phyloP scores from a whole-genome alignment of 768 basidiomycete species.

The Agaricus subrufescens region DNA sequence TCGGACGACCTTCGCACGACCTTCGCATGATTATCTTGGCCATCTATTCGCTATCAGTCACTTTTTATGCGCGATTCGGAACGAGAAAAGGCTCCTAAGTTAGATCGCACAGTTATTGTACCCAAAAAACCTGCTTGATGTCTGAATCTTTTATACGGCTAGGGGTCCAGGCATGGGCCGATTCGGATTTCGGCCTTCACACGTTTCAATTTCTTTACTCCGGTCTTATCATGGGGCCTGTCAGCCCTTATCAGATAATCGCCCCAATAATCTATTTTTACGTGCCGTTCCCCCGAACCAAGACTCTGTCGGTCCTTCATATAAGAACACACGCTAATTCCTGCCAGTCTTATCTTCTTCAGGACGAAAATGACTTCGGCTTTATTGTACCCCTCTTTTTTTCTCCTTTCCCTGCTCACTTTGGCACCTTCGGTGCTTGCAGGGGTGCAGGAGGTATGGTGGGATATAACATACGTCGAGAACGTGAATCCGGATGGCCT shows the following conservation, averaged over 20 bases:
- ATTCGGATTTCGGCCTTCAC: not conserved
- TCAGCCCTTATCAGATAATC: slow-evolving; percentile 10
- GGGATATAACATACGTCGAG: slow-evolving; percentile 86
- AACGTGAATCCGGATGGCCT: slow-evolving; percentile 84
- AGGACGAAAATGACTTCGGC: slow-evolving; percentile 2
- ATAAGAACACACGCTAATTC: not conserved
- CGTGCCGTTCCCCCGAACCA: not conserved
- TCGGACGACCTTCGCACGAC: too few species aligned
- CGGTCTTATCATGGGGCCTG: slow-evolving; percentile 3
- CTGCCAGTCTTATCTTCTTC: not conserved
- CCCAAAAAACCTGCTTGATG: too few species aligned
- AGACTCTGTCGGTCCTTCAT: not conserved
- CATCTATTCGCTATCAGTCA: too few species aligned
- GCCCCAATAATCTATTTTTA: not conserved
- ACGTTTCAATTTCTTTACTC: not conserved
- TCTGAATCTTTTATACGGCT: not conserved
- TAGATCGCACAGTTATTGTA: too few species aligned
- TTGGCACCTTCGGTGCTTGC: slow-evolving; percentile 43
- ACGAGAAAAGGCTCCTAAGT: too few species aligned
- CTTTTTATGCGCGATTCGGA: too few species aligned
- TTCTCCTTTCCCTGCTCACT: slow-evolving; percentile 24
- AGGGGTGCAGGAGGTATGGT: slow-evolving; percentile 75
- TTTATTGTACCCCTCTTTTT: slow-evolving; percentile 14
- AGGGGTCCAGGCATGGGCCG: not conserved
- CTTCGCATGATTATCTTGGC: too few species aligned